phyloP scores from a whole-genome alignment of 306 rosid genomes.

The Glycine latifolia region DNA sequence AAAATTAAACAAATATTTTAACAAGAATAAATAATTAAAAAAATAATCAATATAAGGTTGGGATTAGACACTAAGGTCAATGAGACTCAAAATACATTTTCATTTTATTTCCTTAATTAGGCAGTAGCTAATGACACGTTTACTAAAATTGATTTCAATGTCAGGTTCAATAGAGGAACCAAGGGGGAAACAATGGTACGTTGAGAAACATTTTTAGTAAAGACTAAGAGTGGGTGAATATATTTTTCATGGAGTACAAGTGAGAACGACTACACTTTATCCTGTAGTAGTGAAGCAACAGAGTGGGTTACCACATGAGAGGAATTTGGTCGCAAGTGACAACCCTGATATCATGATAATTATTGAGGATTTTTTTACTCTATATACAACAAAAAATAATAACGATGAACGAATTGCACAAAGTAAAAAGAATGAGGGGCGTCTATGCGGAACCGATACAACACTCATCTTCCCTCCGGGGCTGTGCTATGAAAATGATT shows the following conservation, averaged over 20 bases:
- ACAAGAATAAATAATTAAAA: too few relatives aligned
- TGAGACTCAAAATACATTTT: too few relatives aligned
- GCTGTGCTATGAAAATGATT: not conserved
- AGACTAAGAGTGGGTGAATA: not conserved
- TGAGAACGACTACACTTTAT: conserved; percentile 41
- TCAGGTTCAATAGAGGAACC: not conserved
- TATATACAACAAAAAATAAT: conserved; percentile 71
- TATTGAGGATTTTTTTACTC: conserved; percentile 45
- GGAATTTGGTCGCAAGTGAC: conserved; percentile 46
- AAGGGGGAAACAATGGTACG: not conserved
- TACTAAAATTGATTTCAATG: not conserved
- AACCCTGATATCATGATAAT: conserved; percentile 51
- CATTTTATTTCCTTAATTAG: too few relatives aligned
- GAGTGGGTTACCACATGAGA: conserved; percentile 53
- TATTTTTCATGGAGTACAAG: conserved; percentile 36
- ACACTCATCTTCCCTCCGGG: conserved; percentile 55
- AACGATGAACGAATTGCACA: conserved; percentile 44
- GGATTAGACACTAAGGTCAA: too few relatives aligned
- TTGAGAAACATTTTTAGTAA: not conserved
- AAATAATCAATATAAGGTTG: too few relatives aligned
- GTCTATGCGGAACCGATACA: conserved; percentile 49
- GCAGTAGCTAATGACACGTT: too few relatives aligned
- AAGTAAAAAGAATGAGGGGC: conserved; percentile 49
- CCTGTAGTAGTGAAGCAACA: conserved; percentile 35
- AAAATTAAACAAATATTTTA: too few relatives aligned